A percentile compares a stretch with the other conserved stretches of the same genome.
These are phyloP conservation scores for Shiraia sp. DNA, from an alignment of 2,329 filamentous ascomycete genomes.

Conservation along the genomic window DNA sequence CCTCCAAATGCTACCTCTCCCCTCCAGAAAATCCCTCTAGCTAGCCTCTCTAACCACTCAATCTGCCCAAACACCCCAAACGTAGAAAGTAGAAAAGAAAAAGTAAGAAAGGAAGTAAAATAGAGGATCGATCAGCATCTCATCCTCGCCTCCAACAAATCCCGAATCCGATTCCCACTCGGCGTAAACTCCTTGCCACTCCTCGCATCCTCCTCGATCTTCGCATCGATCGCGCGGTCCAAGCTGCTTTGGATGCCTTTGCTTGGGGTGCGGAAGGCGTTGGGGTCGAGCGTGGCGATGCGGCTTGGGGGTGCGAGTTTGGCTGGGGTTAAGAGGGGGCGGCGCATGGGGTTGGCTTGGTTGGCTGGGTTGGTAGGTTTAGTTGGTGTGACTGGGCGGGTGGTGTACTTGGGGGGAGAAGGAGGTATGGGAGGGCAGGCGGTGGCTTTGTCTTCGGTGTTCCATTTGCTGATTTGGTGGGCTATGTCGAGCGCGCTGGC, in stretches of 20 bases:
- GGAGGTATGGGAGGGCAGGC: not conserved
- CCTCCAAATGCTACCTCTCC: too few species aligned
- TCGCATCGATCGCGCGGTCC: conserved; percentile 31
- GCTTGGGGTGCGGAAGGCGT: conserved; percentile 24
- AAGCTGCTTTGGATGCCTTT: conserved; percentile 23
- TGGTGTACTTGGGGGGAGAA: not conserved
- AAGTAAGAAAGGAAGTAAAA: too few species aligned
- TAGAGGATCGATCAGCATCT: too few species aligned
- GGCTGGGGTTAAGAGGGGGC: not conserved
- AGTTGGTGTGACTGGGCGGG: not conserved
- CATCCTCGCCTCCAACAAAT: conserved; percentile 14
- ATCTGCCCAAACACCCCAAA: too few species aligned
- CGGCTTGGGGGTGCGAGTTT: conserved; percentile 1
- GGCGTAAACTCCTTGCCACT: conserved; percentile 14
- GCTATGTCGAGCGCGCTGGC: conserved; percentile 19
- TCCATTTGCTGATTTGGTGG: conserved; percentile 17
- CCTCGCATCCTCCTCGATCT: conserved; percentile 24
- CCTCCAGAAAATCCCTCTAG: too few species aligned
- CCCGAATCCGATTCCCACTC: conserved; percentile 13
- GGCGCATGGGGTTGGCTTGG: not conserved
- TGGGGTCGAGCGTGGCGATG: conserved; percentile 10
- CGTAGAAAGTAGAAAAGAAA: too few species aligned
- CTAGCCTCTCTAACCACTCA: too few species aligned
- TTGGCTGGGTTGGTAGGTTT: not conserved
- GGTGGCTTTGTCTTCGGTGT: conserved; percentile 6